Evolutionary conservation across 352 stramenopile genomes (phyloP).

Genomic region (Achlya hypogyna): DNA sequence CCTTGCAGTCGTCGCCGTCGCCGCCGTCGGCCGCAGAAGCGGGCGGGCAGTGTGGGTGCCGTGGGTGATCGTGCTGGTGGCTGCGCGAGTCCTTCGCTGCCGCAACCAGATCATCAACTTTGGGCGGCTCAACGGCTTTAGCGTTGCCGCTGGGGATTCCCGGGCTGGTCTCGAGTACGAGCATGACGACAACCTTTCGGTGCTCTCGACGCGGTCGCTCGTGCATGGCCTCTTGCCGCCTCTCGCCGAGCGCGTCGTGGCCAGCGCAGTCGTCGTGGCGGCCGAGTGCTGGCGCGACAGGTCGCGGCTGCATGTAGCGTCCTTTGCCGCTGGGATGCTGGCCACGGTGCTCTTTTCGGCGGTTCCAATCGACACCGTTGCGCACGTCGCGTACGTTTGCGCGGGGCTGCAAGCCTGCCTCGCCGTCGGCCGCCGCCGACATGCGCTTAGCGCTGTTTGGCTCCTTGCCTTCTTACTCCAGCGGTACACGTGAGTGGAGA

Average conservation of each 20-base stretch:
- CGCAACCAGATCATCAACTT: conserved; percentile 88
- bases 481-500: neutral
- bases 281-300: neutral
- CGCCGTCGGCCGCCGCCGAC: neutral
- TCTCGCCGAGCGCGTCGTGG: conserved; percentile 22
- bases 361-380: neutral
- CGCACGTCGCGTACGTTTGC: neutral
- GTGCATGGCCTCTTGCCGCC: conserved; percentile 25
- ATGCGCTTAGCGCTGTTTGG: conserved; percentile 1
- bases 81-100: conserved; percentile 50
- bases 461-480: conserved; percentile 11
- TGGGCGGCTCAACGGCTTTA: conserved; percentile 52
- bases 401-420: neutral
- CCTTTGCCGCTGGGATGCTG: conserved; percentile 27
- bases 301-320: conserved; percentile 2
- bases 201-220: conserved; percentile 58
- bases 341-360: conserved; percentile 16
- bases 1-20: conserved; percentile 24
- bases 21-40: neutral
- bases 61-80: conserved; percentile 26
- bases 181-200: conserved; percentile 65
- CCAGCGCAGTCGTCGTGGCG: conserved; percentile 33
- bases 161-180: conserved; percentile 58
- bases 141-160: conserved; percentile 30
- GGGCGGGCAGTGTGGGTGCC: neutral